These are phyloP conservation scores for Lophium mytilinum DNA, from an alignment of 495 filamentous ascomycete genomes.

Conservation along the genomic window DNA sequence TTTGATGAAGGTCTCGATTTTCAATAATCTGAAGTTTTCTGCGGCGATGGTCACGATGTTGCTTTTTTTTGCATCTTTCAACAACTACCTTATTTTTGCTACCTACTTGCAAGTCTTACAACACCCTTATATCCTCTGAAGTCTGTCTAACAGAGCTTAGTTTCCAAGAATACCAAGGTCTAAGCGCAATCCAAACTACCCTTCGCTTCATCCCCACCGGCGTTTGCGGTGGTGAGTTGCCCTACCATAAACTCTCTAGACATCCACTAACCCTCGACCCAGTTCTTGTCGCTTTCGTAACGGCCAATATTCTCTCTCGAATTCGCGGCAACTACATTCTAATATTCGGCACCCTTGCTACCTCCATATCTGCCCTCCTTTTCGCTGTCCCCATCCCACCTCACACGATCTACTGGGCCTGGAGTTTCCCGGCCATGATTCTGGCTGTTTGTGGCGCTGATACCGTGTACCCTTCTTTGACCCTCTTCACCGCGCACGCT, in stretches of 20 bases:
- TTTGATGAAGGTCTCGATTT: conserved; percentile 52
- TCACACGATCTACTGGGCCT: conserved; percentile 51
- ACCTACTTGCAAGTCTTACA: conserved; percentile 42
- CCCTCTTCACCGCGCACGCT: conserved; percentile 50
- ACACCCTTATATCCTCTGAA: background rate
- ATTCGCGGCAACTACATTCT: conserved; percentile 47
- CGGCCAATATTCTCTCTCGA: conserved; percentile 47
- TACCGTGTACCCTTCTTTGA: conserved; percentile 49
- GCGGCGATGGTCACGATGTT: conserved; percentile 53
- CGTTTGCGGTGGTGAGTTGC: conserved; percentile 34
- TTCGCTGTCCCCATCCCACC: conserved; percentile 50
- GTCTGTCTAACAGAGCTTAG: conserved; percentile 1
- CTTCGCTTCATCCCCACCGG: conserved; percentile 55
- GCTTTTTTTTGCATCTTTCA: conserved; percentile 53
- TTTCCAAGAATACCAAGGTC: conserved; percentile 52
- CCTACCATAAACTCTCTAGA: background rate
- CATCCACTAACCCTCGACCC: background rate
- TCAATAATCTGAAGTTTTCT: conserved; percentile 44
- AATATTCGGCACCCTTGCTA: conserved; percentile 42
- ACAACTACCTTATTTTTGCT: conserved; percentile 50
- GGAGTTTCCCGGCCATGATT: conserved; percentile 49
- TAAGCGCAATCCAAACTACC: conserved; percentile 47
- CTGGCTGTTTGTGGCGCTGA: conserved; percentile 53
- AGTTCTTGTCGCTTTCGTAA: conserved; percentile 40
- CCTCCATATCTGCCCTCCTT: conserved; percentile 44